A percentile compares a stretch with the other conserved stretches of the same genome.
Evolutionary conservation across 2,329 filamentous ascomycete genomes (phyloP).

Genomic region (Daldinia sp.): DNA sequence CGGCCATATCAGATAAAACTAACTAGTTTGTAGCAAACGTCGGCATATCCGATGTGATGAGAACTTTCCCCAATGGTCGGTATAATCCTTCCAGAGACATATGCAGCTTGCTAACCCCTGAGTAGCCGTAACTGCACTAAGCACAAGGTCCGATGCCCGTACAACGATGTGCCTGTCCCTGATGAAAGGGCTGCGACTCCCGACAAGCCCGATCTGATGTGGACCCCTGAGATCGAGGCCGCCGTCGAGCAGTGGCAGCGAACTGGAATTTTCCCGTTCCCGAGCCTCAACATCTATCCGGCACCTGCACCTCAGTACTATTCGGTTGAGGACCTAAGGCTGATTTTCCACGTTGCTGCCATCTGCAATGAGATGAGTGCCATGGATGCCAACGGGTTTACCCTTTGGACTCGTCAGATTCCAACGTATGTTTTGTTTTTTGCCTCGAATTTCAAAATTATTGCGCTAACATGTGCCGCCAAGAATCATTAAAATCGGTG

Average conservation of each 20-base stretch:
- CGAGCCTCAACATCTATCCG: constrained; percentile 81
- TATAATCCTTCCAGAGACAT: constrained; percentile 44
- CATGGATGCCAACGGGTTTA: constrained; percentile 84
- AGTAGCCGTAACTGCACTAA: constrained; percentile 97
- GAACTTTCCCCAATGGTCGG: constrained; percentile 95
- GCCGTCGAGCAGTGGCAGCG: constrained; percentile 85
- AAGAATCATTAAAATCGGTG: constrained; percentile 85
- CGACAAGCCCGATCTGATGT: constrained; percentile 78
- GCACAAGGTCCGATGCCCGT: constrained; percentile 98
- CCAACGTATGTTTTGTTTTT: constrained; percentile 83
- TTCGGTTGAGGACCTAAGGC: constrained; percentile 81
- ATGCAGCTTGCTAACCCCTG: constrained; percentile 24
- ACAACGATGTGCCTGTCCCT: constrained; percentile 85
- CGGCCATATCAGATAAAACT: constrained; percentile 33
- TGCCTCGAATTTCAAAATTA: constrained; percentile 23
- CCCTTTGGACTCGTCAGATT: constrained; percentile 92
- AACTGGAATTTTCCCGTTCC: constrained; percentile 87
- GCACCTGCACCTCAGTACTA: constrained; percentile 79
- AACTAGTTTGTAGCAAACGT: constrained; percentile 71
- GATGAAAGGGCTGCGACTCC: constrained; percentile 72
- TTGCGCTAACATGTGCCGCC: constrained; percentile 44
- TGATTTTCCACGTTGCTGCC: constrained; percentile 91
- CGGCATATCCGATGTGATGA: constrained; percentile 98
- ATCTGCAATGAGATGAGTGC: constrained; percentile 85
- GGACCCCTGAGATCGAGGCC: constrained; percentile 86